Evolutionary conservation across 2,329 filamentous ascomycete species (phyloP).

Genomic region (Cercospora nicotianae): DNA sequence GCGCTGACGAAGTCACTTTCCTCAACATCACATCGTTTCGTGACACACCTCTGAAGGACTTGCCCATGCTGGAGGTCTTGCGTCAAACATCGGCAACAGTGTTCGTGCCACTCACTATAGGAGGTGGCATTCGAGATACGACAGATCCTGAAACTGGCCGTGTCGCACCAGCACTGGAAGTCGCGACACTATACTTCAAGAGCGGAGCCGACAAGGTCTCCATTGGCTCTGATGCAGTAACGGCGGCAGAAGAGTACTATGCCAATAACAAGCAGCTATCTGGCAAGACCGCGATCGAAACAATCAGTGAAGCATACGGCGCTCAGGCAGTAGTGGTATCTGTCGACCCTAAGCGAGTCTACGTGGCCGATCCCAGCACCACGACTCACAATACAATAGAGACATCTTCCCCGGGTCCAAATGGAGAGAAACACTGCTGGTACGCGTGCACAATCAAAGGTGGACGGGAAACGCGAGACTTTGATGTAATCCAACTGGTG

Average conservation of each 20-base stretch:
- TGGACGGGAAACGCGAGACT: constrained; percentile 86
- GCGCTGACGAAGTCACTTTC: constrained; percentile 95
- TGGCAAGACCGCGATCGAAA: constrained; percentile 89
- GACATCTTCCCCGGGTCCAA: constrained; percentile 68
- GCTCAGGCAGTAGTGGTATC: constrained; percentile 96
- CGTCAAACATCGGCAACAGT: constrained; percentile 83
- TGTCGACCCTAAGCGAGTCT: constrained; percentile 89
- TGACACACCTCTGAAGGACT: constrained; percentile 86
- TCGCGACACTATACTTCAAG: constrained; percentile 96
- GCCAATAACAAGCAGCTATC: constrained; percentile 65
- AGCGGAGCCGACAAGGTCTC: constrained; percentile 96
- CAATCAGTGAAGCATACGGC: constrained; percentile 89
- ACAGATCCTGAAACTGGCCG: constrained; percentile 79
- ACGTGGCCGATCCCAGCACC: constrained; percentile 67
- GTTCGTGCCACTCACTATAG: constrained; percentile 93
- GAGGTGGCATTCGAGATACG: constrained; percentile 91
- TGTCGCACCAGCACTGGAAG: constrained; percentile 82
- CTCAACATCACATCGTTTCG: constrained; percentile 98
- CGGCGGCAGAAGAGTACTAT: constrained; percentile 90
- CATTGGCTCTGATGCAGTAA: constrained; percentile 91
- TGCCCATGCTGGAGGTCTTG: constrained; percentile 94
- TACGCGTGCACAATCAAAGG: constrained; percentile 98
- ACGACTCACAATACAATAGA: constrained; percentile 74
- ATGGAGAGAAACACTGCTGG: constrained; percentile 84
- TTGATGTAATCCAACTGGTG: constrained; percentile 86